These are phyloP conservation scores for Abrus precatorius DNA, from an alignment of 306 rosid species.

Conservation along the genomic window DNA sequence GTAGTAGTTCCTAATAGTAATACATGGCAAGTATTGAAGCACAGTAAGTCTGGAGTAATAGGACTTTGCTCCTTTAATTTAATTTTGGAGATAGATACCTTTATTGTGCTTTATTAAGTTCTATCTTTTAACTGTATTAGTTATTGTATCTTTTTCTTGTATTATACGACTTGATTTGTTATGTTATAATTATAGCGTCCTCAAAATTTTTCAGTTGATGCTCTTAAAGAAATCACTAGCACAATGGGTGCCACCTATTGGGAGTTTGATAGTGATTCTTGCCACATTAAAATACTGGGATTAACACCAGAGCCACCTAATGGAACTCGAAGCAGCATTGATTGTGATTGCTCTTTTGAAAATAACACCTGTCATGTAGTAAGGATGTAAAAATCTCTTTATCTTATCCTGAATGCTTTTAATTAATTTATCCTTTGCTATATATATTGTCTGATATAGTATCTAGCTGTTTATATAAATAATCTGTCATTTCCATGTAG, in stretches of 20 bases:
- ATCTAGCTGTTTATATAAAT: constrained; percentile 17
- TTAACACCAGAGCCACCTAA: constrained; percentile 55
- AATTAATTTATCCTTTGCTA: constrained; percentile 34
- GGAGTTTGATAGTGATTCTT: constrained; percentile 70
- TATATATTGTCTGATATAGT: constrained; percentile 18
- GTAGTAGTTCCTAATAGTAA: background rate
- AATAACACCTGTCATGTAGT: constrained; percentile 72
- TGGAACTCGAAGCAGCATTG: constrained; percentile 53
- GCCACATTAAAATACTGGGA: constrained; percentile 67
- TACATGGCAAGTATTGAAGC: background rate
- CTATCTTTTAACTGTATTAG: background rate
- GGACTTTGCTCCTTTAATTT: background rate
- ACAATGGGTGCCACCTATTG: constrained; percentile 77
- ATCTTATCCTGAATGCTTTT: constrained; percentile 41
- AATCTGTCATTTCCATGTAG: constrained; percentile 7
- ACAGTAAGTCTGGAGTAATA: background rate
- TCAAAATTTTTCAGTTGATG: constrained; percentile 63
- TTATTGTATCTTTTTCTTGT: background rate
- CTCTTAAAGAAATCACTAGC: constrained; percentile 71
- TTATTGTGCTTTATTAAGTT: background rate
- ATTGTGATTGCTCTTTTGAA: constrained; percentile 60
- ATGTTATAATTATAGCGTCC: constrained; percentile 31
- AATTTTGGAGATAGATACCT: background rate
- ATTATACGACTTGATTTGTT: constrained; percentile 13
- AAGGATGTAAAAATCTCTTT: constrained; percentile 67